Evolutionary conservation across 371 early-diverging fungal species (phyloP).

Genomic region (Syncephalastrum sp.): DNA sequence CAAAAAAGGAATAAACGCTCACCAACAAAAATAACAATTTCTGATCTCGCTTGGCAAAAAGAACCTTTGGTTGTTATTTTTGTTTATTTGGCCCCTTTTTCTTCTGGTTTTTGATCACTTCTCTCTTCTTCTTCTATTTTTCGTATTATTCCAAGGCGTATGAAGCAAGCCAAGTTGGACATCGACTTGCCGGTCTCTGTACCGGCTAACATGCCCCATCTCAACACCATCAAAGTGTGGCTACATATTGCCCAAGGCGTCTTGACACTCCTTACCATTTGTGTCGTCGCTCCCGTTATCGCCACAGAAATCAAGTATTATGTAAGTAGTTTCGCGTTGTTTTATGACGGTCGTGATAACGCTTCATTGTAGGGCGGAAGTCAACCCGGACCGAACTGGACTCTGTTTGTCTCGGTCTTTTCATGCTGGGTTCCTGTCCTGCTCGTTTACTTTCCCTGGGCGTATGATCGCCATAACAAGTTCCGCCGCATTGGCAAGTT

Average conservation of each 20-base stretch:
- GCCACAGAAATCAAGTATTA: constrained; percentile 27
- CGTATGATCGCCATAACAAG: constrained; percentile 29
- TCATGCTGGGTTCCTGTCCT: constrained; percentile 24
- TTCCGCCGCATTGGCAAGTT: constrained; percentile 35
- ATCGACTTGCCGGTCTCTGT: constrained; percentile 23
- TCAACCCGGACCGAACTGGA: constrained; percentile 39
- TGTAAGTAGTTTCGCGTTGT: constrained; percentile 19
- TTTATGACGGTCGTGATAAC: neutral
- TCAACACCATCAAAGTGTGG: constrained; percentile 28
- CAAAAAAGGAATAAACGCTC: constrained; percentile 46
- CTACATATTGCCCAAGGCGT: constrained; percentile 27
- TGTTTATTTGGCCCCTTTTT: neutral
- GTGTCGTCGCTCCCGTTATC: constrained; percentile 32
- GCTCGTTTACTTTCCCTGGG: constrained; percentile 35
- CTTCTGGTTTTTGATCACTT: neutral
- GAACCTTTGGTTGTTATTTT: neutral
- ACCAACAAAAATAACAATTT: constrained; percentile 41
- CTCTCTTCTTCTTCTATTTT: neutral
- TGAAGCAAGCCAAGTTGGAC: constrained; percentile 3
- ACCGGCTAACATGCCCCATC: constrained; percentile 27
- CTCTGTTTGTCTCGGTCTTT: constrained; percentile 23
- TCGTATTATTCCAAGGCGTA: neutral
- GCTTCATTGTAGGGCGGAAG: constrained; percentile 30
- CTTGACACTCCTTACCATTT: constrained; percentile 25
- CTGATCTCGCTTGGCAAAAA: constrained; percentile 7